phyloP scores from a whole-genome alignment of 75 land plant species.

The Cryptomeria japonica region DNA sequence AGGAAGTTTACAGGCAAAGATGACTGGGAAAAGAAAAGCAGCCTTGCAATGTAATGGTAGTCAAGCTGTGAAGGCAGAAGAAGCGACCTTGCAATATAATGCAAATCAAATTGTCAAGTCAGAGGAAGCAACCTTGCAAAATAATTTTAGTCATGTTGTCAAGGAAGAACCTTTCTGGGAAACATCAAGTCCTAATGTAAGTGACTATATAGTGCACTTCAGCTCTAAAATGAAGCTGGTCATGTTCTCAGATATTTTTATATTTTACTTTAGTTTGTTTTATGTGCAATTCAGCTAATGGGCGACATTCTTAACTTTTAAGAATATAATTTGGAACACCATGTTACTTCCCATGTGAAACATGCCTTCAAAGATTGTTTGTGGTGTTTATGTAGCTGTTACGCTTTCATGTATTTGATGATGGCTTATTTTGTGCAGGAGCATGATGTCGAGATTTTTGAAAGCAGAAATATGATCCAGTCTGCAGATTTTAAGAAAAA shows the following conservation, averaged over 20 bases:
- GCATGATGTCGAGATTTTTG: background rate
- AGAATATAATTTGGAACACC: background rate
- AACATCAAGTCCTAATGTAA: background rate
- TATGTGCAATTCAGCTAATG: background rate
- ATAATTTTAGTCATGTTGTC: background rate
- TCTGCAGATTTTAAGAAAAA: conserved; percentile 15
- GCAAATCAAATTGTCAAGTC: background rate
- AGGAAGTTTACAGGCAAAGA: background rate
- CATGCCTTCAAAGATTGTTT: background rate
- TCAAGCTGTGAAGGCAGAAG: background rate
- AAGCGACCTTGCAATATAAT: background rate
- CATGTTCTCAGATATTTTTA: background rate
- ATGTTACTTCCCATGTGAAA: background rate
- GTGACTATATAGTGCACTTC: background rate
- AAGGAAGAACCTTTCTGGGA: conserved; percentile 2
- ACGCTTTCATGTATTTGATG: background rate
- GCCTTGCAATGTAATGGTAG: background rate
- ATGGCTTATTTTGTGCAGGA: background rate
- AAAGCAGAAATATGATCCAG: conserved; percentile 9
- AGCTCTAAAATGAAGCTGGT: background rate
- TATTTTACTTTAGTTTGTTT: background rate
- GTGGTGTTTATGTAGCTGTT: background rate
- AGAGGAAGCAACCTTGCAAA: background rate
- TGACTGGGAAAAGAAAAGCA: conserved; percentile 1
- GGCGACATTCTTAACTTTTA: background rate